Percentiles rank a stretch among this genome's conserved stretches.
Conservation (phyloP, 2,329 filamentous ascomycete genomes). For the Verticillium nubilum region DNA sequence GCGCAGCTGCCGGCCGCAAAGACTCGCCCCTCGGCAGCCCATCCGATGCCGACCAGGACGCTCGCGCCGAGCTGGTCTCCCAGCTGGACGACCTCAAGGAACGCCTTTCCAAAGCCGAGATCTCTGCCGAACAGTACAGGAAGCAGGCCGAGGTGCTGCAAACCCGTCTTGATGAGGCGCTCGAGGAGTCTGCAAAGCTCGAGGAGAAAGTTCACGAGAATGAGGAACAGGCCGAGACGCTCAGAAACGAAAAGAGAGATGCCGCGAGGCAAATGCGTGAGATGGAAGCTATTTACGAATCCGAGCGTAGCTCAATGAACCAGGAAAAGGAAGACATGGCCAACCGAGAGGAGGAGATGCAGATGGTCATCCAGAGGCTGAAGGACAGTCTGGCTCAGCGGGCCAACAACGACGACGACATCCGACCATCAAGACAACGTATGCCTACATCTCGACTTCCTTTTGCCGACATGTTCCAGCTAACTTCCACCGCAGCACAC, state of each 20-base stretch:
- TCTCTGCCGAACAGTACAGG: conserved; percentile 68
- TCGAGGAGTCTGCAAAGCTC: conserved; percentile 75
- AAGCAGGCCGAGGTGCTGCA: conserved; percentile 84
- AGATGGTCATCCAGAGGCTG: conserved; percentile 80
- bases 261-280: conserved; percentile 78
- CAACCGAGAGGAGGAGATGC: conserved; percentile 83
- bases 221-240: conserved; percentile 73
- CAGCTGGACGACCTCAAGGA: conserved; percentile 80
- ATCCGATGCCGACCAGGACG: conserved; percentile 60
- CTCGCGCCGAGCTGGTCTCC: conserved; percentile 72
- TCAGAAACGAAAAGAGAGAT: conserved; percentile 83
- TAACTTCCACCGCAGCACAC: conserved; percentile 22
- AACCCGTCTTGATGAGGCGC: conserved; percentile 76
- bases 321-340: conserved; percentile 89
- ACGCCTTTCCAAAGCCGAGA: conserved; percentile 75
- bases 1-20: conserved; percentile 61
- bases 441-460: conserved; percentile 21
- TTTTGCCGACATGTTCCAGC: background rate
- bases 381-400: conserved; percentile 84
- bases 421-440: conserved; percentile 54
- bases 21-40: conserved; percentile 38
- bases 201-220: conserved; percentile 86
- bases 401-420: conserved; percentile 45
- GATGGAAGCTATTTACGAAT: conserved; percentile 87
- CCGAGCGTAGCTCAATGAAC: conserved; percentile 78